Evolutionary conservation across 805 yeast species (phyloP), one percentile per base, ranked within the genome.

Genomic region (Teunomyces aglyptinius): DNA sequence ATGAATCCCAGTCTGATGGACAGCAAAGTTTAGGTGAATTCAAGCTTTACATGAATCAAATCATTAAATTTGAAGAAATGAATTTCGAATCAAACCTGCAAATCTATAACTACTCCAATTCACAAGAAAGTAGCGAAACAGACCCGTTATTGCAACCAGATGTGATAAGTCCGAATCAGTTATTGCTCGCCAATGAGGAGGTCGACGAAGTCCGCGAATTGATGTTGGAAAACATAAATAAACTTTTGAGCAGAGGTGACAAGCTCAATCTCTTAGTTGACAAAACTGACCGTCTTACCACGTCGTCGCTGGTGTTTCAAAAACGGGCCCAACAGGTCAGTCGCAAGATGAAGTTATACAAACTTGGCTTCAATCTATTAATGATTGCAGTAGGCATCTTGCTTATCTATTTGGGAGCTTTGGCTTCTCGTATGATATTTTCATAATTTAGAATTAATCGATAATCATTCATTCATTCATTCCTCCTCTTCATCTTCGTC

Each of bases 191-290:
- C 4, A 74, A 70, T 41, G 76, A 70, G 47, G 90, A 86, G 49
- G 75, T 85, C 16, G 80, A 79, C 45, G 83, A 83, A 57, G 86
- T 86, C 19, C 71, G 84, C 52, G 77, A 77, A 44, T 64, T 86
- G 50, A 84, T 86, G 90, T 76, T 82, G 49, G 86, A 83, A 49
- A 86, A 86, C 57, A 82, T 86, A 45, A 89, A 83, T 55, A 75
- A 81, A 59, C 76, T 89, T 20, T 68, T 89, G 54, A 82, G 81
- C 53, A 77, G 96, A 43, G 96, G 95, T 16, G 96, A 89, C 57
- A 77, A 86, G 44, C 80, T 89, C 48, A 78, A 81, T 53, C 64
- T 78, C 33, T 71, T 89, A 51, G 92, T 89, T 26, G 87, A 84
- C 62, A 89, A 89, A 62, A 89, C 96, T 1, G 85, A 86, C 50